These are phyloP conservation scores for Podospora australis DNA, from an alignment of 495 filamentous ascomycete species.

Conservation along the genomic window DNA sequence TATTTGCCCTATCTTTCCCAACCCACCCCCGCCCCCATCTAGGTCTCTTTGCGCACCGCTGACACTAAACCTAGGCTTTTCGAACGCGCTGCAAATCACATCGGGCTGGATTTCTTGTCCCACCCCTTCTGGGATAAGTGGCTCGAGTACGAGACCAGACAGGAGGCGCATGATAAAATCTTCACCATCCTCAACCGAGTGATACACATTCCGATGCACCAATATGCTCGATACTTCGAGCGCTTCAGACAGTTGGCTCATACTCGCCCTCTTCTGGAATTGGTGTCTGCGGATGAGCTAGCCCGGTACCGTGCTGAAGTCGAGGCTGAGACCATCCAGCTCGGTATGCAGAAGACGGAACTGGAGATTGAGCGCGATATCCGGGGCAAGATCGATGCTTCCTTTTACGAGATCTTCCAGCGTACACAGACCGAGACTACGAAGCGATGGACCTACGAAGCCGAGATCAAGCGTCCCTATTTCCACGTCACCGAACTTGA, in stretches of 20 bases:
- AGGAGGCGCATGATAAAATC: slow-evolving; percentile 80
- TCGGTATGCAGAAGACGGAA: slow-evolving; percentile 46
- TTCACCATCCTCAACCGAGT: slow-evolving; percentile 80
- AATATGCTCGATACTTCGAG: slow-evolving; percentile 93
- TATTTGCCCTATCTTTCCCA: slow-evolving; percentile 49
- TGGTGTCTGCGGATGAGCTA: slow-evolving; percentile 62
- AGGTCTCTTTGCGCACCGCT: slow-evolving; percentile 38
- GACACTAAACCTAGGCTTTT: slow-evolving; percentile 69
- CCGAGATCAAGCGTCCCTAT: slow-evolving; percentile 91
- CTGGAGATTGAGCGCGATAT: slow-evolving; percentile 81
- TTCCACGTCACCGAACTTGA: slow-evolving; percentile 95
- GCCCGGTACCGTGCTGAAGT: slow-evolving; percentile 65
- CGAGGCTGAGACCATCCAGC: slow-evolving; percentile 47
- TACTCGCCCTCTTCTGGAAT: slow-evolving; percentile 62
- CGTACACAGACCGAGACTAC: slow-evolving; percentile 81
- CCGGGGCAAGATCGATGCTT: slow-evolving; percentile 67
- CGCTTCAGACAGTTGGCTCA: slow-evolving; percentile 76
- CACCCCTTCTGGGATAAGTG: slow-evolving; percentile 99
- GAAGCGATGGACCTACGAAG: slow-evolving; percentile 92
- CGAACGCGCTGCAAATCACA: slow-evolving; percentile 76
- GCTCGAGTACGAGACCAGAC: slow-evolving; percentile 86
- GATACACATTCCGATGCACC: slow-evolving; percentile 91
- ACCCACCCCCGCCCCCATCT: slow-evolving; percentile 35
- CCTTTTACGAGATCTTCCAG: slow-evolving; percentile 75
- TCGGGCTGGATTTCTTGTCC: slow-evolving; percentile 88